Percentiles rank a stretch among this genome's conserved stretches.
Conservation (phyloP, 2,329 filamentous ascomycete genomes). For the Calonectria montana region DNA sequence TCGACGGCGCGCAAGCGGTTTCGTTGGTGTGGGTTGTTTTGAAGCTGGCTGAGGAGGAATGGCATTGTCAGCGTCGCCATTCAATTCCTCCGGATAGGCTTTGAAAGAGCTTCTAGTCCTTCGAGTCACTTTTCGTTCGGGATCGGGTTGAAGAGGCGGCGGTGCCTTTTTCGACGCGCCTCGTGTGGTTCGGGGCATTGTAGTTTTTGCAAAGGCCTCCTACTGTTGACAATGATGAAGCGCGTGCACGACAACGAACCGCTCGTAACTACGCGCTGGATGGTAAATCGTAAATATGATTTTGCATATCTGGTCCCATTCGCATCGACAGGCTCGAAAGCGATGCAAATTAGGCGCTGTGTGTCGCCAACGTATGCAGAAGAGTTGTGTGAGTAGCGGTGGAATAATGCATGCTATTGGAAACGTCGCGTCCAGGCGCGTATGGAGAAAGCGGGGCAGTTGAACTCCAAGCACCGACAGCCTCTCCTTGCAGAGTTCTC, state of each 20-base stretch:
- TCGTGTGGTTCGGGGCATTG: conserved; percentile 12
- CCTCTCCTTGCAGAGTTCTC: background rate
- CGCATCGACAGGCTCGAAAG: background rate
- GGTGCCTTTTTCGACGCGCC: background rate
- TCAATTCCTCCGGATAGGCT: conserved; percentile 5
- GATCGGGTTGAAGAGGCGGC: background rate
- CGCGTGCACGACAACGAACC: background rate
- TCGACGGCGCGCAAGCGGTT: conserved; percentile 6
- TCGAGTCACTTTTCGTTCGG: conserved; percentile 8
- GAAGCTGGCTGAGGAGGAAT: conserved; percentile 4
- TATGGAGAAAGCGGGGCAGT: conserved; percentile 6
- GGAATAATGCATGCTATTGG: background rate
- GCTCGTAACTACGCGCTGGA: background rate
- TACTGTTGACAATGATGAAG: background rate
- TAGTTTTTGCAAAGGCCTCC: background rate
- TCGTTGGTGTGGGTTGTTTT: background rate
- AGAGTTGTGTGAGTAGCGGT: background rate
- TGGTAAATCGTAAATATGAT: background rate
- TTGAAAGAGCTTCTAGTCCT: conserved; percentile 13
- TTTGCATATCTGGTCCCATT: background rate
- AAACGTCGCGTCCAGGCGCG: background rate
- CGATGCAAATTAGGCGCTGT: background rate
- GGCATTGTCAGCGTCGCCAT: conserved; percentile 5
- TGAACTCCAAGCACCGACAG: background rate
- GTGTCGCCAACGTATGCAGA: background rate